phyloP scores from a whole-genome alignment of 2,329 filamentous ascomycete species.

The Talaromyces sp. region DNA sequence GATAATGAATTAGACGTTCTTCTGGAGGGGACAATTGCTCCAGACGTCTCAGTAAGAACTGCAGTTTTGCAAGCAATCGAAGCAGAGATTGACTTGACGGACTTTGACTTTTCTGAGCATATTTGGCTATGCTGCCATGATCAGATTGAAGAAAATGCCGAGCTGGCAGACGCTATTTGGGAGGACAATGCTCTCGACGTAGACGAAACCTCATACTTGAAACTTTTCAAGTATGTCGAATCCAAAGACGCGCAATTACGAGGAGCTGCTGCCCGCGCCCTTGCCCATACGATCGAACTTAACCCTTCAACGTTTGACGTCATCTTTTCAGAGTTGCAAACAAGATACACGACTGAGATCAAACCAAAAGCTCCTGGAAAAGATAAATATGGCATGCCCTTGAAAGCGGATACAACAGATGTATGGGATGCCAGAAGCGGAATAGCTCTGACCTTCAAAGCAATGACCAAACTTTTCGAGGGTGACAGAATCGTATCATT shows the following conservation, averaged over 20 bases:
- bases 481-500: constrained; percentile 68
- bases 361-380: constrained; percentile 79
- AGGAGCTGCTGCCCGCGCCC: constrained; percentile 72
- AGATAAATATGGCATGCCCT: constrained; percentile 91
- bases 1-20: constrained; percentile 68
- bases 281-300: constrained; percentile 67
- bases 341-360: constrained; percentile 70
- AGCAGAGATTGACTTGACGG: constrained; percentile 85
- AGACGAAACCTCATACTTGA: constrained; percentile 58
- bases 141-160: constrained; percentile 79
- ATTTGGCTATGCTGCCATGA: constrained; percentile 94
- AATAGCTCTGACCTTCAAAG: constrained; percentile 79
- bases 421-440: constrained; percentile 90
- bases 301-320: constrained; percentile 58
- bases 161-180: constrained; percentile 85
- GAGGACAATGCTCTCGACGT: constrained; percentile 82
- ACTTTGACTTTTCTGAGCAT: constrained; percentile 79
- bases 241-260: constrained; percentile 77
- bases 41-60: constrained; percentile 74
- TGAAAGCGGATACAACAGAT: constrained; percentile 80
- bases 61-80: constrained; percentile 86
- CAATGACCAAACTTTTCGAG: constrained; percentile 68
- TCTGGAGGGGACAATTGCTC: constrained; percentile 72
- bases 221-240: constrained; percentile 73
- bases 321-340: constrained; percentile 62